Conservation (phyloP, 352 stramenopile species). For the Plasmopara halstedii region DNA sequence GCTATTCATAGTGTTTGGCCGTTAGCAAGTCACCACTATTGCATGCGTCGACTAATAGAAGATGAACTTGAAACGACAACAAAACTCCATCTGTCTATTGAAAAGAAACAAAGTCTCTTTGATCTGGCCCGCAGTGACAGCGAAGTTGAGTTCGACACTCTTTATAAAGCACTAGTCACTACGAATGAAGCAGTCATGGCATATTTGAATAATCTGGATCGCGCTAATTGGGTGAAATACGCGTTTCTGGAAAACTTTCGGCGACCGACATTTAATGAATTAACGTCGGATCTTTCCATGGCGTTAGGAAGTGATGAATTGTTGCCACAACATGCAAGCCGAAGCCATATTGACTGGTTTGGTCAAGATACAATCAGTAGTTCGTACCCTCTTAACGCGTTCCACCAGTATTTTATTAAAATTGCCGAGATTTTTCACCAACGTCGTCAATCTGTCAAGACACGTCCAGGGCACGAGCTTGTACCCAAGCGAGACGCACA, state of each 20-base stretch:
- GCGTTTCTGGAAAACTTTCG: slow-evolving; percentile 59
- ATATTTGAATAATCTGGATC: slow-evolving; percentile 50
- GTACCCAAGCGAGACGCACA: slow-evolving; percentile 55
- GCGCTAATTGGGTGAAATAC: slow-evolving; percentile 69
- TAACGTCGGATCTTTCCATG: slow-evolving; percentile 59
- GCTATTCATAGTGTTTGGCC: slow-evolving; percentile 48
- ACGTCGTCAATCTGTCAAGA: slow-evolving; percentile 47
- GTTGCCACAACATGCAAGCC: slow-evolving; percentile 28
- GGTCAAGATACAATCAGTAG: slow-evolving; percentile 47
- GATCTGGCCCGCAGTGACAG: slow-evolving; percentile 62
- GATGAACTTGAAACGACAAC: slow-evolving; percentile 53
- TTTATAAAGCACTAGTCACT: slow-evolving; percentile 40
- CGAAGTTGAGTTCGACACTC: slow-evolving; percentile 56
- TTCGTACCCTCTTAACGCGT: slow-evolving; percentile 54
- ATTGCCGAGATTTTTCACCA: slow-evolving; percentile 63
- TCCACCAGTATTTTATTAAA: slow-evolving; percentile 68
- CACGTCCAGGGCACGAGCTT: slow-evolving; percentile 47
- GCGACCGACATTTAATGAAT: slow-evolving; percentile 62
- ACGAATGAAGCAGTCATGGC: slow-evolving; percentile 45
- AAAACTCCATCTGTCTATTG: slow-evolving; percentile 49
- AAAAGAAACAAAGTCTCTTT: slow-evolving; percentile 67
- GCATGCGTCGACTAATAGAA: slow-evolving; percentile 64
- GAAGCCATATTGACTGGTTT: slow-evolving; percentile 50
- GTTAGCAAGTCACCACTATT: slow-evolving; percentile 56
- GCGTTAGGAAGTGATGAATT: slow-evolving; percentile 32